These are phyloP conservation scores for Pichia sp. DNA, from an alignment of 1,139 yeast genomes.

Conservation along the genomic window DNA sequence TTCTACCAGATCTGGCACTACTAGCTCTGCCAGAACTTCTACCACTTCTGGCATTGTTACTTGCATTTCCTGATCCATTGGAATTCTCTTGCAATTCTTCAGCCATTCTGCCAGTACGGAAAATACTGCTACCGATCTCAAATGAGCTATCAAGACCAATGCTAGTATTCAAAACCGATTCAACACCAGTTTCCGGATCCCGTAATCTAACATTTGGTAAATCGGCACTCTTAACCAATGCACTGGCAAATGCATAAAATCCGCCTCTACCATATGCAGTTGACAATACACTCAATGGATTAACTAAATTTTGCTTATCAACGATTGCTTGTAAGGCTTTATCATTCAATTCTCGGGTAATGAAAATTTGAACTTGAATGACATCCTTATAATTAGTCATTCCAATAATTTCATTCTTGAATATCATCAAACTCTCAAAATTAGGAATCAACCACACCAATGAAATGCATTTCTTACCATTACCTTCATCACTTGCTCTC, in stretches of 20 bases:
- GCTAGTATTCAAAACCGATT: too few species aligned
- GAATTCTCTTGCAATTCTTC: too few species aligned
- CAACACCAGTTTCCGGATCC: too few species aligned
- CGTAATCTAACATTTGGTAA: background rate
- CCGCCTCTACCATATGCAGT: constrained; percentile 1
- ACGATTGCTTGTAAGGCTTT: constrained; percentile 15
- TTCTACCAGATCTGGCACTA: too few species aligned
- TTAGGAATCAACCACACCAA: constrained; percentile 35
- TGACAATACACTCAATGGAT: constrained; percentile 8
- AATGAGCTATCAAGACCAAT: too few species aligned
- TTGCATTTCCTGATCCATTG: too few species aligned
- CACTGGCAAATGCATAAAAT: constrained; percentile 6
- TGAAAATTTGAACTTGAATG: constrained; percentile 28
- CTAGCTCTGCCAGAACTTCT: background rate
- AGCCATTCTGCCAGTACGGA: background rate
- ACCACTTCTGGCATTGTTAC: background rate
- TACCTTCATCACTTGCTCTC: constrained; percentile 4
- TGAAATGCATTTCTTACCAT: constrained; percentile 23
- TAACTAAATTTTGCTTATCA: constrained; percentile 1
- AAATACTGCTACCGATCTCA: background rate
- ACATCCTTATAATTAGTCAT: constrained; percentile 25
- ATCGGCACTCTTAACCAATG: constrained; percentile 1
- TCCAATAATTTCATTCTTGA: constrained; percentile 31
- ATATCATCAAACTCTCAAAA: constrained; percentile 31
- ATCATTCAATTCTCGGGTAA: constrained; percentile 25